Evolutionary conservation across 1,284 basidiomycete species (phyloP).

Genomic region (Puccinia hordei): DNA sequence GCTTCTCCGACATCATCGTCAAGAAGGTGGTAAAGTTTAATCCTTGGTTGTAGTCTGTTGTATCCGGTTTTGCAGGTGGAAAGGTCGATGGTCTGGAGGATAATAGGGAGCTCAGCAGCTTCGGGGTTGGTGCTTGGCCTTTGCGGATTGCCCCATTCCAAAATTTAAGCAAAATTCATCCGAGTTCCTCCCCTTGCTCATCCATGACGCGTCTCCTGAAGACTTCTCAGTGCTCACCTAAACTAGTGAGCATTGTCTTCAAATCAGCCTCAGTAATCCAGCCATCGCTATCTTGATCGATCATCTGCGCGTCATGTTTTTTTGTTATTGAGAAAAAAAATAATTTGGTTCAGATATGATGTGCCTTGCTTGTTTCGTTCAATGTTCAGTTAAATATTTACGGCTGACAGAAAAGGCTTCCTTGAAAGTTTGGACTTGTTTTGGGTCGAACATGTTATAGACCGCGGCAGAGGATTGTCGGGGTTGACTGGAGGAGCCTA

Average conservation of each 20-base stretch:
- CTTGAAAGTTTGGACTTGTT: conserved; percentile 74
- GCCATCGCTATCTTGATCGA: conserved; percentile 74
- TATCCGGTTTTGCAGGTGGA: conserved; percentile 51
- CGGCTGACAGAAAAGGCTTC: conserved; percentile 61
- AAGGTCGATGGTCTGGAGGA: conserved; percentile 70
- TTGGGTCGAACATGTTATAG: conserved; percentile 67
- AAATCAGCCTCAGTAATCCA: conserved; percentile 75
- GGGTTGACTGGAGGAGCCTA: conserved; percentile 5
- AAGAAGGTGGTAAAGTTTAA: conserved; percentile 91
- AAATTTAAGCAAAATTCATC: background rate
- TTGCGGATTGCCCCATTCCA: background rate
- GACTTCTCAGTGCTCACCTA: conserved; percentile 64
- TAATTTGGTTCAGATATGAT: background rate
- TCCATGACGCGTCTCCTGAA: background rate
- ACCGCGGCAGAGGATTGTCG: conserved; percentile 49
- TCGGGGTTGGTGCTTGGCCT: conserved; percentile 49
- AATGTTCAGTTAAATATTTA: background rate
- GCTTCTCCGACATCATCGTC: conserved; percentile 89
- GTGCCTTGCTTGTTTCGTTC: too few relatives aligned
- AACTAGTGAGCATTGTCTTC: conserved; percentile 73
- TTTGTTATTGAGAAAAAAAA: background rate
- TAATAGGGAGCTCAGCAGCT: conserved; percentile 68
- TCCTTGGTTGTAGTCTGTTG: conserved; percentile 43
- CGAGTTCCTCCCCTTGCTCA: background rate
- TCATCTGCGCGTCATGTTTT: conserved; percentile 56